A percentile compares a stretch with the other conserved stretches of the same genome.
Evolutionary conservation across 371 early-diverging fungal genomes (phyloP).

Genomic region (Mycotypha africana): DNA sequence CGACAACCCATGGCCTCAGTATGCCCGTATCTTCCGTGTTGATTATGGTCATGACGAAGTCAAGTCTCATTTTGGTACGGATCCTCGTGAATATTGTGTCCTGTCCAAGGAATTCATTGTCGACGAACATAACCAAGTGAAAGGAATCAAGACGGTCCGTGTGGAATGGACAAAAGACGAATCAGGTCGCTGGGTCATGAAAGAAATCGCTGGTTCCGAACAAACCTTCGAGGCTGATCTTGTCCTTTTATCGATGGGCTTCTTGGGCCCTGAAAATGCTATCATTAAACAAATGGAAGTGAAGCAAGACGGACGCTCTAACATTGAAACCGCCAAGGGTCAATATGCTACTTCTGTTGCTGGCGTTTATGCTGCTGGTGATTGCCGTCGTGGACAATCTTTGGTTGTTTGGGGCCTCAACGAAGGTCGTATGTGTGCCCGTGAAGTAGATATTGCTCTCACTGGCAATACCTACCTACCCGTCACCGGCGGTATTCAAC

Average conservation of each 20-base stretch:
- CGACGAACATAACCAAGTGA: slow-evolving; percentile 75
- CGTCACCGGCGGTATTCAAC: slow-evolving; percentile 62
- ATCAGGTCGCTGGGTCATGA: slow-evolving; percentile 83
- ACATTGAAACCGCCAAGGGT: slow-evolving; percentile 77
- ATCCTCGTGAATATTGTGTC: slow-evolving; percentile 92
- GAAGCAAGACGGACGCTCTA: slow-evolving; percentile 69
- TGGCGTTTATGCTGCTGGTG: slow-evolving; percentile 93
- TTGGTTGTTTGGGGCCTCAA: slow-evolving; percentile 97
- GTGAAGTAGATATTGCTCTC: slow-evolving; percentile 84
- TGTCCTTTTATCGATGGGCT: slow-evolving; percentile 93
- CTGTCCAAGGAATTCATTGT: slow-evolving; percentile 92
- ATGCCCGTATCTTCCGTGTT: slow-evolving; percentile 88
- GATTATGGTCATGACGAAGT: slow-evolving; percentile 97
- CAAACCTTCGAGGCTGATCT: slow-evolving; percentile 85
- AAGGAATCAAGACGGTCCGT: slow-evolving; percentile 89
- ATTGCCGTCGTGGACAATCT: slow-evolving; percentile 93
- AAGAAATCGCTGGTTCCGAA: slow-evolving; percentile 79
- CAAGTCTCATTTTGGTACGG: slow-evolving; percentile 77
- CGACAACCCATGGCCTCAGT: slow-evolving; percentile 97
- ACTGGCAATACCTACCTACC: slow-evolving; percentile 69
- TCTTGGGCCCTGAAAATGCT: slow-evolving; percentile 91
- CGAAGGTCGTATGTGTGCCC: slow-evolving; percentile 94
- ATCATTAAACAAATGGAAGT: slow-evolving; percentile 74
- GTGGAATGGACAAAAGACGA: slow-evolving; percentile 90
- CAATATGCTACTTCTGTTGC: slow-evolving; percentile 72